Percentiles rank a stretch among this genome's conserved stretches.
These are phyloP conservation scores for Pichia deserticola DNA, from an alignment of 805 yeast genomes.

Conservation along the genomic window DNA sequence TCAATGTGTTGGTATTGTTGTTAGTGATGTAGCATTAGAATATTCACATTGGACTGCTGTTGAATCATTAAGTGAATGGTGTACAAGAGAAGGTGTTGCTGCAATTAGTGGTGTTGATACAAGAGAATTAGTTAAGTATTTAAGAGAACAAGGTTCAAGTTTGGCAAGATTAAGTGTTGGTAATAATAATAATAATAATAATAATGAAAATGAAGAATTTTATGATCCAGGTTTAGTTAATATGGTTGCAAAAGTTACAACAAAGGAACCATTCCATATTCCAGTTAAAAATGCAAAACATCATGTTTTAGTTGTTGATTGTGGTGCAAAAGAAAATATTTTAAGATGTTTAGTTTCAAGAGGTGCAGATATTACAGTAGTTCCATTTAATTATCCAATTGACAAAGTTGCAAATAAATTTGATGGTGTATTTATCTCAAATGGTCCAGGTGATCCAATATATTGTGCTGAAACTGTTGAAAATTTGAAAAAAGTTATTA, in stretches of 20 bases:
- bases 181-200: constrained; percentile 75
- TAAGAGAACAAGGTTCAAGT: constrained; percentile 95
- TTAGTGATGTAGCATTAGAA: constrained; percentile 88
- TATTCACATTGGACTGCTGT: constrained; percentile 99
- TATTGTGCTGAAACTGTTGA: constrained; percentile 75
- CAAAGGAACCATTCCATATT: constrained; percentile 91
- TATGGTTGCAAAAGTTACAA: constrained; percentile 87
- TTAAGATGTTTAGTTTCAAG: constrained; percentile 88
- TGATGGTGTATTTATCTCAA: constrained; percentile 91
- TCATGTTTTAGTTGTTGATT: constrained; percentile 91
- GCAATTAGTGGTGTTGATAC: constrained; percentile 97
- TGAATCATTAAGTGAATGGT: constrained; percentile 91
- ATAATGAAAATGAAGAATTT: constrained; percentile 42
- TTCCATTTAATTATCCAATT: constrained; percentile 93
- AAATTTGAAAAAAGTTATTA: constrained; percentile 66
- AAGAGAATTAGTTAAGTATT: constrained; percentile 82
- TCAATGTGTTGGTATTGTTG: constrained; percentile 95
- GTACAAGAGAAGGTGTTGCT: constrained; percentile 92
- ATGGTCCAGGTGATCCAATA: constrained; percentile 98
- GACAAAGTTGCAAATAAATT: constrained; percentile 85
- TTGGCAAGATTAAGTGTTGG: constrained; percentile 86
- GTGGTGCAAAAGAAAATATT: constrained; percentile 98
- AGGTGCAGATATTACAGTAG: constrained; percentile 93
- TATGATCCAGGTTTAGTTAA: constrained; percentile 86
- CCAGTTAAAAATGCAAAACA: constrained; percentile 52